Conservation (phyloP, 2,329 filamentous ascomycete genomes). For the Ambrosiella xylebori region DNA sequence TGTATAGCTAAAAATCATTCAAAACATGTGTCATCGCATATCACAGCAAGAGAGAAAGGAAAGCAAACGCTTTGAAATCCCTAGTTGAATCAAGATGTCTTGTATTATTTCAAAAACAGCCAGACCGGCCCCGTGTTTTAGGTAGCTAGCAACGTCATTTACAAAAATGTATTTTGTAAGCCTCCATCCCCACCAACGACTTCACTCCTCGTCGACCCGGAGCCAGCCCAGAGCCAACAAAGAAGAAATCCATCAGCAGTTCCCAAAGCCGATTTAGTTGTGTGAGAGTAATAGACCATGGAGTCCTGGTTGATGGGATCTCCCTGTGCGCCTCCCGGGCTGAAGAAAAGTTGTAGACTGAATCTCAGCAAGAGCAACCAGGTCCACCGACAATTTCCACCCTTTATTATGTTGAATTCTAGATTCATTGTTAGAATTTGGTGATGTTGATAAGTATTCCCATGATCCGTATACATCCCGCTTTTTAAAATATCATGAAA, state of each 20-base stretch:
- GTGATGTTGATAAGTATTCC: conserved; percentile 14
- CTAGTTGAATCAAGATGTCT: conserved; percentile 12
- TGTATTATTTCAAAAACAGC: conserved; percentile 4
- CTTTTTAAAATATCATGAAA: conserved; percentile 13
- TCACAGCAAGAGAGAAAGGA: neutral
- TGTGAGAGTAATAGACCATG: conserved; percentile 14
- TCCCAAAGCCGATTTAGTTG: neutral
- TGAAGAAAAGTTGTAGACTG: neutral
- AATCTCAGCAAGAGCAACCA: conserved; percentile 6
- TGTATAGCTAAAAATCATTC: too few relatives aligned
- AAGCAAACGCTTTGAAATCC: neutral
- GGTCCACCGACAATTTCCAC: neutral
- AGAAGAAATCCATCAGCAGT: neutral
- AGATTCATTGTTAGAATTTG: conserved; percentile 11
- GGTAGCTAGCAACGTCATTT: neutral
- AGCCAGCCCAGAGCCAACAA: neutral
- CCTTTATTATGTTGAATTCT: conserved; percentile 16
- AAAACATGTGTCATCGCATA: neutral
- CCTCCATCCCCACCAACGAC: neutral
- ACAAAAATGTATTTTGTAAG: neutral
- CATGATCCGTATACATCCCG: conserved; percentile 13
- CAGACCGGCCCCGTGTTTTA: neutral
- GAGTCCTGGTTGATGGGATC: conserved; percentile 15
- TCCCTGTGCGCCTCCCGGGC: conserved; percentile 14
- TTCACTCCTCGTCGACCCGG: neutral